Evolutionary conservation across 2,329 filamentous ascomycete genomes (phyloP).

Genomic region (Monilinia vaccinii-corymbosi): DNA sequence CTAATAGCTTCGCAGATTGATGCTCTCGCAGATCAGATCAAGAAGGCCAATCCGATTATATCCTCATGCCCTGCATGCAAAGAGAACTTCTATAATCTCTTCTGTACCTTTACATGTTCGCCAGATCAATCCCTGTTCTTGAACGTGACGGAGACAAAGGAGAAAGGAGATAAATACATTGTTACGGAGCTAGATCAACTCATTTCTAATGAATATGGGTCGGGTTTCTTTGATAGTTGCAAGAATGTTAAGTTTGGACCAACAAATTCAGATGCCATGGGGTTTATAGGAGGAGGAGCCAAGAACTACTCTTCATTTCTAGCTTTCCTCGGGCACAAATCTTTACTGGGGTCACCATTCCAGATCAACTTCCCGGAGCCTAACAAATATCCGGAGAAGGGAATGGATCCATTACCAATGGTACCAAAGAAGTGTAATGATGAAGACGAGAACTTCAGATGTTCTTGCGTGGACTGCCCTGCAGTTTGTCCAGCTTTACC

Average conservation of each 20-base stretch:
- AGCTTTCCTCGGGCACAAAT: slow-evolving; percentile 84
- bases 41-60: slow-evolving; percentile 80
- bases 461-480: slow-evolving; percentile 89
- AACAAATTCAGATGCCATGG: slow-evolving; percentile 87
- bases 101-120: slow-evolving; percentile 97
- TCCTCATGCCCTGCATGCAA: slow-evolving; percentile 94
- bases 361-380: slow-evolving; percentile 85
- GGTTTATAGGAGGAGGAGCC: slow-evolving; percentile 89
- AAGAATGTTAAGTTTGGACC: slow-evolving; percentile 98
- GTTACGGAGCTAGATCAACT: slow-evolving; percentile 88
- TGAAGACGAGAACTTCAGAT: slow-evolving; percentile 74
- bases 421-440: slow-evolving; percentile 82
- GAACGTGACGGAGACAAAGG: slow-evolving; percentile 74
- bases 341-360: slow-evolving; percentile 80
- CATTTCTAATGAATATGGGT: slow-evolving; percentile 73
- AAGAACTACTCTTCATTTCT: slow-evolving; percentile 82
- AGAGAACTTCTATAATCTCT: slow-evolving; percentile 96
- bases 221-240: slow-evolving; percentile 91
- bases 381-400: slow-evolving; percentile 48
- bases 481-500: slow-evolving; percentile 77
- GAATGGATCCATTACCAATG: slow-evolving; percentile 65
- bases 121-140: slow-evolving; percentile 93
- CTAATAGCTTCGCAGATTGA: slow-evolving; percentile 48
- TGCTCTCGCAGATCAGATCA: slow-evolving; percentile 72
- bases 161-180: slow-evolving; percentile 40